Evolutionary conservation across 306 rosid genomes (phyloP).

Genomic region (Gleditsia sinensis): DNA sequence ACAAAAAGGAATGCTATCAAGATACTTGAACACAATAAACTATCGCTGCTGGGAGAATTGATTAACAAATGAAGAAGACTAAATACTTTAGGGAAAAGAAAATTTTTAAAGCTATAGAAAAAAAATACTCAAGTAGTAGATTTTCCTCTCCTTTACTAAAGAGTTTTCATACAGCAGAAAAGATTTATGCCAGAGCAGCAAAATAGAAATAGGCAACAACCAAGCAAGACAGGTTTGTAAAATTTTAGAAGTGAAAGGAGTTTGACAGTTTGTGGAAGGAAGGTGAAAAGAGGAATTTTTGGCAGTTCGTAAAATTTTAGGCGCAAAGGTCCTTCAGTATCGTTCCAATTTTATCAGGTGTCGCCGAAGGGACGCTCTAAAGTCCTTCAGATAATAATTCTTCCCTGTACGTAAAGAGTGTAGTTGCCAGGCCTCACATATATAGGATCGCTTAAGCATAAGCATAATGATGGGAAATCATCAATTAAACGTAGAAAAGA

Average conservation of each 20-base stretch:
- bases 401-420: neutral
- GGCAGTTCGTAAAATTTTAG: no score
- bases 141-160: no score
- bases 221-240: neutral
- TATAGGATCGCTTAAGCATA: neutral
- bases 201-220: neutral
- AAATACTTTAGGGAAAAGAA: no score
- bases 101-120: no score
- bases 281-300: no score
- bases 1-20: neutral
- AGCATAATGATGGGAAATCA: neutral
- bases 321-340: no score
- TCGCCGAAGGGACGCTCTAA: no score
- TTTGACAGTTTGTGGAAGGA: neutral
- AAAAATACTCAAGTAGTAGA: no score
- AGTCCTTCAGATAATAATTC: neutral
- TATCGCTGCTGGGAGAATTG: neutral
- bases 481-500: slow-evolving; percentile 10
- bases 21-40: slow-evolving; percentile 10
- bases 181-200: neutral
- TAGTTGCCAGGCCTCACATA: neutral
- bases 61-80: neutral
- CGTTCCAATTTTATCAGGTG: no score
- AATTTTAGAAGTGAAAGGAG: neutral
- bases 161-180: neutral